phyloP scores from a whole-genome alignment of 371 early-diverging fungal genomes.

The Mucor mucedo region DNA sequence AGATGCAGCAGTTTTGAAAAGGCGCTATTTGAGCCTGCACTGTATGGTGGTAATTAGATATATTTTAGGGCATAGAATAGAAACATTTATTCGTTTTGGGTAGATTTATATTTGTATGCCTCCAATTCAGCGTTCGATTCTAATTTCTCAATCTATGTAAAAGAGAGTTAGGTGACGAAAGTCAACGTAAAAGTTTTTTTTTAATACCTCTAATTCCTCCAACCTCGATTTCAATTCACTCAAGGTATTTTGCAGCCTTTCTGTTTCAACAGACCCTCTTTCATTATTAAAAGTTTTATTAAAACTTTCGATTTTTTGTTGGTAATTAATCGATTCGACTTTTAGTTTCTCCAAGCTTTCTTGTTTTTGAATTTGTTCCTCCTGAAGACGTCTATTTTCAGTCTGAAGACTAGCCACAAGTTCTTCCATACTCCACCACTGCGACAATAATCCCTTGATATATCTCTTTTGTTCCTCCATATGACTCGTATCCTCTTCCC shows the following conservation, averaged over 20 bases:
- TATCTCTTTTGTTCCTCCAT: slow-evolving; percentile 52
- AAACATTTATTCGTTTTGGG: no score
- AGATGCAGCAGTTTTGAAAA: no score
- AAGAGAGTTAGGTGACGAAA: not conserved
- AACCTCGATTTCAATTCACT: slow-evolving; percentile 26
- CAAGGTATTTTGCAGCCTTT: slow-evolving; percentile 21
- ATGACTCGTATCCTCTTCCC: slow-evolving; percentile 49
- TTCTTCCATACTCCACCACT: slow-evolving; percentile 54
- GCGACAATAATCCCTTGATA: slow-evolving; percentile 45
- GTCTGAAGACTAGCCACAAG: slow-evolving; percentile 44
- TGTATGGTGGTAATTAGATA: no score
- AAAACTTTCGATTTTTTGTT: slow-evolving; percentile 12
- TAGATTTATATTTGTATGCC: not conserved
- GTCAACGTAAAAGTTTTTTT: not conserved
- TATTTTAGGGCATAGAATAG: no score
- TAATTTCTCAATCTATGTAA: slow-evolving; percentile 35
- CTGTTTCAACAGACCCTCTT: slow-evolving; percentile 17
- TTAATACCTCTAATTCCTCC: slow-evolving; percentile 38
- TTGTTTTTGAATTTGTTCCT: slow-evolving; percentile 26
- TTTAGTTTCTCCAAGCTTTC: slow-evolving; percentile 21
- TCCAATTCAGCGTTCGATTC: slow-evolving; percentile 35
- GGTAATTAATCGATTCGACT: slow-evolving; percentile 14
- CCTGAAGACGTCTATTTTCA: slow-evolving; percentile 32
- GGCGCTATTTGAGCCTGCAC: no score
- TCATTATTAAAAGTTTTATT: slow-evolving; percentile 10